These are phyloP conservation scores for Solanum gandarillasii DNA, from an alignment of 257 asterid species.

Conservation along the genomic window DNA sequence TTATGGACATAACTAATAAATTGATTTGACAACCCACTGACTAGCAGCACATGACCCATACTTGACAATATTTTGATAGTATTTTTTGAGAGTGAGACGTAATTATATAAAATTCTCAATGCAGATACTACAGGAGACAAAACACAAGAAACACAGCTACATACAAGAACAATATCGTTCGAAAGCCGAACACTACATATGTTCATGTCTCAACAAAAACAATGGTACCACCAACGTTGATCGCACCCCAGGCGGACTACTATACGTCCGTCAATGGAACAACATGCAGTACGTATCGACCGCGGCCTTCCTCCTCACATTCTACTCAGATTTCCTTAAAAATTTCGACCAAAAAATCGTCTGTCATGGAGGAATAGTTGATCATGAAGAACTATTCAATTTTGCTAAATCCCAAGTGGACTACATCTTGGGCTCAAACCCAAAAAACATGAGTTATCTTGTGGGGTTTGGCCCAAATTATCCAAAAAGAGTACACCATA, in stretches of 20 bases:
- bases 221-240: constrained; percentile 23
- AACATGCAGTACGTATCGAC: constrained; percentile 67
- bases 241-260: constrained; percentile 50
- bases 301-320: constrained; percentile 27
- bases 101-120: background rate
- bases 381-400: constrained; percentile 15
- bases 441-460: constrained; percentile 52
- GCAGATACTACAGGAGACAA: constrained; percentile 39
- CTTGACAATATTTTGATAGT: background rate
- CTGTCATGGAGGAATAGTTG: constrained; percentile 23
- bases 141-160: constrained; percentile 9
- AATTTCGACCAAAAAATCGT: constrained; percentile 17
- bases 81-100: background rate
- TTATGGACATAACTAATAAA: background rate
- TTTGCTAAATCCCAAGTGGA: constrained; percentile 45
- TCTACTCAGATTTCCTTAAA: constrained; percentile 47
- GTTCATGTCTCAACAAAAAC: constrained; percentile 59
- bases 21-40: constrained; percentile 1
- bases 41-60: background rate
- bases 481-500: constrained; percentile 55
- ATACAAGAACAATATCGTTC: constrained; percentile 34
- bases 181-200: constrained; percentile 53
- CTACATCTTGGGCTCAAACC: constrained; percentile 63
- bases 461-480: constrained; percentile 55
- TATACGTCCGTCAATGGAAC: constrained; percentile 62